These are phyloP conservation scores for Hymenoscyphus repandus DNA, from an alignment of 2,329 filamentous ascomycete genomes.

Conservation along the genomic window DNA sequence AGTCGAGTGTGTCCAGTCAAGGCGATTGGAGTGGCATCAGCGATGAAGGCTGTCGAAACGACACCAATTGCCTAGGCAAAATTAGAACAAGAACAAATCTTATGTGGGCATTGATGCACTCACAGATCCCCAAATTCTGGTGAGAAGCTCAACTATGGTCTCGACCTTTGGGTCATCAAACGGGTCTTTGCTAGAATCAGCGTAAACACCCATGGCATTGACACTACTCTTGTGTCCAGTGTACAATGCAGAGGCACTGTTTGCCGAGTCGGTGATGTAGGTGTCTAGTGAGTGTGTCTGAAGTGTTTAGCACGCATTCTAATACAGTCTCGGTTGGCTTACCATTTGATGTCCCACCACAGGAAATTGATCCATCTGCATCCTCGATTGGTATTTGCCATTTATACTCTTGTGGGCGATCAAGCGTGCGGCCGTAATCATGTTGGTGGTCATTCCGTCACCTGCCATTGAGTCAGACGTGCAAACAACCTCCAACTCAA, in stretches of 20 bases:
- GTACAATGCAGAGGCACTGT: slow-evolving; percentile 77
- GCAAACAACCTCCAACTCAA: neutral
- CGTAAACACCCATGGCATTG: slow-evolving; percentile 75
- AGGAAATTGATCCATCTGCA: slow-evolving; percentile 79
- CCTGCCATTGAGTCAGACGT: slow-evolving; percentile 16
- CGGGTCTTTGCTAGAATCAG: slow-evolving; percentile 64
- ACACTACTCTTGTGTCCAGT: slow-evolving; percentile 79
- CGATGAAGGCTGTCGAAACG: slow-evolving; percentile 75
- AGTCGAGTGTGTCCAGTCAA: slow-evolving; percentile 67
- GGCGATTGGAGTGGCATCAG: slow-evolving; percentile 78
- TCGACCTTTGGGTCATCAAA: slow-evolving; percentile 87
- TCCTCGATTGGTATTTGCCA: slow-evolving; percentile 70
- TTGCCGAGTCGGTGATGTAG: slow-evolving; percentile 84
- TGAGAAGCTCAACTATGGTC: slow-evolving; percentile 73
- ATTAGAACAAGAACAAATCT: too few species aligned
- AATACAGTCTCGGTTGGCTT: slow-evolving; percentile 1
- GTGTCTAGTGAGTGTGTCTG: slow-evolving; percentile 75
- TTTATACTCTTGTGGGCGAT: slow-evolving; percentile 80
- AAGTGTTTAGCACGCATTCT: slow-evolving; percentile 2
- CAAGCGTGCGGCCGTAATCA: slow-evolving; percentile 75
- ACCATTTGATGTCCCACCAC: slow-evolving; percentile 81
- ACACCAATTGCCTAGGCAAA: slow-evolving; percentile 41
- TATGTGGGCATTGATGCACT: too few species aligned
- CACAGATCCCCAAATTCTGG: slow-evolving; percentile 57
- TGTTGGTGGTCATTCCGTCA: slow-evolving; percentile 68